phyloP scores from a whole-genome alignment of 805 yeast species.

The Teunomyces aglyptinius region DNA sequence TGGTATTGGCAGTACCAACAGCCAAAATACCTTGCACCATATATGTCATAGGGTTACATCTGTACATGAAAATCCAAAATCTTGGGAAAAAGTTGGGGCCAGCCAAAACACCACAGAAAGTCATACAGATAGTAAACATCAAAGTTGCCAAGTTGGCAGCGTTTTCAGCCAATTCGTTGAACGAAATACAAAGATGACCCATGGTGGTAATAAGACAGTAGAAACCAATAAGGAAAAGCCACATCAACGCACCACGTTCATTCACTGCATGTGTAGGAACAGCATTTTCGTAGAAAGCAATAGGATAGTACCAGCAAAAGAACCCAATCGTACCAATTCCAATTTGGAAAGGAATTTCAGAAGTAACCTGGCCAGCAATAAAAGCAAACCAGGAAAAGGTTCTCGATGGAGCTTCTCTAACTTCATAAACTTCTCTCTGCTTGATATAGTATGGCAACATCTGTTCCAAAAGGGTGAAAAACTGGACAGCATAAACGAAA shows the following conservation, averaged over 20 bases:
- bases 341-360: constrained; percentile 50
- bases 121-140: constrained; percentile 33
- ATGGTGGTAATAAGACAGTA: constrained; percentile 25
- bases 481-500: constrained; percentile 44
- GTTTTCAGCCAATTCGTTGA: constrained; percentile 31
- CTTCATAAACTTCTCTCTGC: constrained; percentile 47
- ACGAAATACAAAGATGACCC: constrained; percentile 30
- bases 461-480: constrained; percentile 40
- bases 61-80: constrained; percentile 72
- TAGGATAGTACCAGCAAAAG: constrained; percentile 65
- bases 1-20: constrained; percentile 25
- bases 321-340: constrained; percentile 40
- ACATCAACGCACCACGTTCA: constrained; percentile 10
- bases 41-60: constrained; percentile 65
- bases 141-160: constrained; percentile 32
- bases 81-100: constrained; percentile 28
- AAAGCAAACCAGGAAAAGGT: constrained; percentile 45
- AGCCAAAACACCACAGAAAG: constrained; percentile 37
- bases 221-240: constrained; percentile 20
- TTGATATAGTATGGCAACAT: constrained; percentile 42
- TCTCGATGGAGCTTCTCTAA: constrained; percentile 44
- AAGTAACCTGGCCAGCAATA: constrained; percentile 37
- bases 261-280: constrained; percentile 8
- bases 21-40: constrained; percentile 53
- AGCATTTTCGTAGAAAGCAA: constrained; percentile 11